Percentiles rank a stretch among this genome's conserved stretches.
Evolutionary conservation across 345 rosid genomes (phyloP).

Genomic region (Angophora floribunda): DNA sequence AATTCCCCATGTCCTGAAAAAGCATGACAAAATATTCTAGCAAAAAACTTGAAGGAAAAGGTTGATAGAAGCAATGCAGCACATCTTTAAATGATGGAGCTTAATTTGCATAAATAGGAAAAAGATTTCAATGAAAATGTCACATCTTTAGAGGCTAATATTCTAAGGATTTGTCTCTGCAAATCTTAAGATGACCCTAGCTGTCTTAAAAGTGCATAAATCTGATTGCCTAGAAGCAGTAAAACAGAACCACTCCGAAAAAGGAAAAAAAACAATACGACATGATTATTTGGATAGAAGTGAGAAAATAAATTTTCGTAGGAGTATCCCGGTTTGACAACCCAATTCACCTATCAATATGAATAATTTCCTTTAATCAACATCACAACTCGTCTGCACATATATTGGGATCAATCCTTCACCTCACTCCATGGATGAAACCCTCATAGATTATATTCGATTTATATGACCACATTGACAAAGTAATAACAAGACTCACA

Average conservation of each 20-base stretch:
- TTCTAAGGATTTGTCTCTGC: not conserved
- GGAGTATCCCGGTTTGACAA: not conserved
- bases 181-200: not conserved
- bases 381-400: not conserved
- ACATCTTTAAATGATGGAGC: not conserved
- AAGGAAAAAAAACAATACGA: not conserved
- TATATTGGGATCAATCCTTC: not conserved
- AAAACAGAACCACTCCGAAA: not conserved
- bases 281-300: not conserved
- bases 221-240: not conserved
- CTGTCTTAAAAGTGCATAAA: not conserved
- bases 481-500: not conserved
- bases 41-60: not conserved
- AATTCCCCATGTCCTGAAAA: not conserved
- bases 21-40: not conserved
- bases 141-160: not conserved
- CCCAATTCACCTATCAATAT: not conserved
- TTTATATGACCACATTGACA: not conserved
- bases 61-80: not conserved
- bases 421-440: not conserved
- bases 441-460: not conserved
- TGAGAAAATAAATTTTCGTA: not conserved
- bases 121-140: not conserved
- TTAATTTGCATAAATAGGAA: not conserved
- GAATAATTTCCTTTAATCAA: not conserved